A percentile compares a stretch with the other conserved stretches of the same genome.
phyloP scores from a whole-genome alignment of 2,329 filamentous ascomycete species.

The Tolypocladium ovalisporum region DNA sequence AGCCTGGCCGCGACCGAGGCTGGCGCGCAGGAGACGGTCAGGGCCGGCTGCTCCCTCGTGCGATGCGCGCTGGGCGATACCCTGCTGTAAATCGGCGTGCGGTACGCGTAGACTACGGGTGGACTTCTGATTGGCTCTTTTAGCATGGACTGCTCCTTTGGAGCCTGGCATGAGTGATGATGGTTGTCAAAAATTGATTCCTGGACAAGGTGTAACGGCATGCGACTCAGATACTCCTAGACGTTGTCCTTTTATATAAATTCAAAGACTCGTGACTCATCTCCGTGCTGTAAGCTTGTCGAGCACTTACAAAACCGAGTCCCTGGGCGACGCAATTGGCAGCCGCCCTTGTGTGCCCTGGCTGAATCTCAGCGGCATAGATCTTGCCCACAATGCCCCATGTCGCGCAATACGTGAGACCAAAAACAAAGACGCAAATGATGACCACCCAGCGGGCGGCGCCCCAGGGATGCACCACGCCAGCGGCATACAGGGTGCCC shows the following conservation, averaged over 20 bases:
- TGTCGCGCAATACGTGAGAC: not conserved
- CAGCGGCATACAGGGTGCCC: not conserved
- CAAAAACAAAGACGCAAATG: not conserved
- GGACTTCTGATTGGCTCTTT: not conserved
- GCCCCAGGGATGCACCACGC: not conserved
- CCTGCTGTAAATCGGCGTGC: slow-evolving; percentile 44
- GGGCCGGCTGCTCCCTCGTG: slow-evolving; percentile 84
- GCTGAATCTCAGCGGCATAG: not conserved
- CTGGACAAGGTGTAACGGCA: not conserved
- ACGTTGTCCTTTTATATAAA: not conserved
- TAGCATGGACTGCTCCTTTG: not conserved
- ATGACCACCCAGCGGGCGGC: not conserved
- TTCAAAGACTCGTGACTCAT: not conserved
- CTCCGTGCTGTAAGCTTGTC: not conserved
- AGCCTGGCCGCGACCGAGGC: slow-evolving; percentile 50
- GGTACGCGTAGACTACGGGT: not conserved
- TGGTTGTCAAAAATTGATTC: not conserved
- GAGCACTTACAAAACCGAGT: not conserved
- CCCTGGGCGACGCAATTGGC: not conserved
- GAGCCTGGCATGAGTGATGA: not conserved
- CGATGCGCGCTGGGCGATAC: slow-evolving; percentile 89
- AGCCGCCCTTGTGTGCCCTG: not conserved
- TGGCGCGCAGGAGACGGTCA: slow-evolving; percentile 75
- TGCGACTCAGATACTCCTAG: not conserved
- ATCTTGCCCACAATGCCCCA: not conserved